Base-by-base conservation (phyloP, 2,329 filamentous ascomycete genomes). In the Neurospora crassa region DNA sequence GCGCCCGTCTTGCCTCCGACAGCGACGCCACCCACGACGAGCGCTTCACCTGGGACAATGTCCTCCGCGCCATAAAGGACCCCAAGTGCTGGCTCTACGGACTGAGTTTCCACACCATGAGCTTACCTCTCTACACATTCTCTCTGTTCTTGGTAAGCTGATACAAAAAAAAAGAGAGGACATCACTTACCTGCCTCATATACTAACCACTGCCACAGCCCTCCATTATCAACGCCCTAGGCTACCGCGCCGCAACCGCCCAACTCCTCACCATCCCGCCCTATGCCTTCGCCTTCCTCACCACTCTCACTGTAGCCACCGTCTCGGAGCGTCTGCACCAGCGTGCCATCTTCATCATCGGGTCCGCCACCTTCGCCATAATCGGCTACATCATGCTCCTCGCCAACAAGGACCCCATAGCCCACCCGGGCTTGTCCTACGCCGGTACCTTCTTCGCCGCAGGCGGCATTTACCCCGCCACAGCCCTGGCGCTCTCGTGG, bases 21-120 rank as follows among this genome's bases (percentile, higher is more conserved):
- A 89, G 87, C 73, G 91, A 94, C 76, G 88, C 90, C 0, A 92
- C 88, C 0, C 86, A 89, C 5, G 82, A 90, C 68, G 92, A 95
- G 74, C 77, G 81, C 0, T 94, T 94, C 76, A 86, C 81, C 3
- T 94, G 92, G 92, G 78, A 75, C 0, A 89, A 89, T 24, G 91
- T 94, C 0, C 71, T 79, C 34, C 82, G 87, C 20, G 91, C 91
- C 0, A 78, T 92, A 53, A 87, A 84, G 16, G 90, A 94, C 75
- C 86, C 87, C 1, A 92, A 90, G 77, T 89, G 89, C 76, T 92
- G 89, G 89, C 83, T 94, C 0, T 94, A 94, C 74, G 89, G 90
- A 0, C 78, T 92, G 0, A 87, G 85, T 0, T 93, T 92, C 75
- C 91, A 93, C 77, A 92, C 90, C 5, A 89, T 93, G 84, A 91